A percentile compares a stretch with the other conserved stretches of the same genome.
Evolutionary conservation across 2,329 filamentous ascomycete species (phyloP).

Genomic region (Diaporthe ampelina): DNA sequence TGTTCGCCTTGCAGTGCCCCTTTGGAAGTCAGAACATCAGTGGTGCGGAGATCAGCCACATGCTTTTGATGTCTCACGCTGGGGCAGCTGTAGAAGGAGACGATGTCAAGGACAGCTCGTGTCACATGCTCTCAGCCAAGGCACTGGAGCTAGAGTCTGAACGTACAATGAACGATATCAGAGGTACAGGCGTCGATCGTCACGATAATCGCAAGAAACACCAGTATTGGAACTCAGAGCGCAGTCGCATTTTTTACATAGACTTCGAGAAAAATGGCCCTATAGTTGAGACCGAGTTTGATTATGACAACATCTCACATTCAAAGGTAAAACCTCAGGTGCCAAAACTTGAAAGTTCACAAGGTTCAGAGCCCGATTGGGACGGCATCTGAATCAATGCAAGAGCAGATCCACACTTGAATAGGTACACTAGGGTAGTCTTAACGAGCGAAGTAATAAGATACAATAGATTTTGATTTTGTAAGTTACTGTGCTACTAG

Average conservation of each 20-base stretch:
- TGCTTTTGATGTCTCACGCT: too few species aligned
- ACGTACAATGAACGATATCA: not conserved
- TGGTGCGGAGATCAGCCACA: too few species aligned
- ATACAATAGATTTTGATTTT: not conserved
- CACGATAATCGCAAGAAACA: not conserved
- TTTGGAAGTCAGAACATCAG: too few species aligned
- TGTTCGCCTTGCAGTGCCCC: too few species aligned
- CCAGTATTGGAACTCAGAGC: not conserved
- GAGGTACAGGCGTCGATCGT: not conserved
- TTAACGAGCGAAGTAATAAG: not conserved
- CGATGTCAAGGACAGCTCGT: too few species aligned
- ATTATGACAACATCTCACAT: not conserved
- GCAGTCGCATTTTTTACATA: constrained; percentile 1
- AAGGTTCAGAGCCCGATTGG: not conserved
- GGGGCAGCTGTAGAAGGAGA: not conserved
- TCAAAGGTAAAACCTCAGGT: not conserved
- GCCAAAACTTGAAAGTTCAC: too few species aligned
- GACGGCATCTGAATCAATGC: not conserved
- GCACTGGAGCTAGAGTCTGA: not conserved
- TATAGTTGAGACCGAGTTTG: not conserved
- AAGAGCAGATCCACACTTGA: not conserved
- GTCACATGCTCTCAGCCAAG: not conserved
- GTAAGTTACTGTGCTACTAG: too few species aligned
- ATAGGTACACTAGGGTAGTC: too few species aligned
- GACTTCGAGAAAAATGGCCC: constrained; percentile 2